These are phyloP conservation scores for Solanum gandarillasii DNA, from an alignment of 257 asterid genomes.

Conservation along the genomic window DNA sequence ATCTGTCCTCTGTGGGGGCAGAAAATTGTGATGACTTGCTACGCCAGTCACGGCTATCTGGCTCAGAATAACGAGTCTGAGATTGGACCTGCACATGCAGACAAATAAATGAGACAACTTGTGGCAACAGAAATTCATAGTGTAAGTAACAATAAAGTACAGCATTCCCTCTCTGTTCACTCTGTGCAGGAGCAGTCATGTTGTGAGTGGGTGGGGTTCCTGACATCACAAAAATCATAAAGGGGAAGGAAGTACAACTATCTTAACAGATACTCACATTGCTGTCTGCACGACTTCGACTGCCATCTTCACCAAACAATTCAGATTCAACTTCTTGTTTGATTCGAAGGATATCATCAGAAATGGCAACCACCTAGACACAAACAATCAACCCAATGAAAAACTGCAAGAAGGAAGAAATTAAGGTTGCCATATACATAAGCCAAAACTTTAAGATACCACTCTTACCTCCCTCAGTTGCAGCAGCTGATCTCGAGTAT, in stretches of 20 bases:
- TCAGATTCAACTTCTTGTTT: conserved; percentile 84
- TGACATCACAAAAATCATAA: neutral
- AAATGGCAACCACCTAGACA: conserved; percentile 38
- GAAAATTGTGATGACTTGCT: conserved; percentile 31
- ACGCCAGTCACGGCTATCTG: conserved; percentile 53
- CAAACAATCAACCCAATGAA: neutral
- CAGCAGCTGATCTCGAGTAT: conserved; percentile 63
- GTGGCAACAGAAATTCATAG: neutral
- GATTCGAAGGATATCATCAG: conserved; percentile 60
- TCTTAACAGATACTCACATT: conserved; percentile 35
- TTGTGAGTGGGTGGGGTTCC: neutral
- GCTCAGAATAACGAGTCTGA: conserved; percentile 51
- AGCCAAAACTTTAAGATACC: neutral
- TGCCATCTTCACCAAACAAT: conserved; percentile 56
- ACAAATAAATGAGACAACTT: neutral
- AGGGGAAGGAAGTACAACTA: neutral
- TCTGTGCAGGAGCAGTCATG: neutral
- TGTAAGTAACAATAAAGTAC: neutral
- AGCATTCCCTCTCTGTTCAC: neutral
- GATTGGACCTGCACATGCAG: conserved; percentile 23
- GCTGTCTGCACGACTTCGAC: conserved; percentile 59
- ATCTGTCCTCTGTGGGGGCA: conserved; percentile 29
- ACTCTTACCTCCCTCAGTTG: conserved; percentile 71
- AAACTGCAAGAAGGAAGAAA: neutral
- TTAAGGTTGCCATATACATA: neutral